Evolutionary conservation across 768 basidiomycete species (phyloP), one percentile per base, ranked within the genome.

Genomic region (Pleurotus sapidus): DNA sequence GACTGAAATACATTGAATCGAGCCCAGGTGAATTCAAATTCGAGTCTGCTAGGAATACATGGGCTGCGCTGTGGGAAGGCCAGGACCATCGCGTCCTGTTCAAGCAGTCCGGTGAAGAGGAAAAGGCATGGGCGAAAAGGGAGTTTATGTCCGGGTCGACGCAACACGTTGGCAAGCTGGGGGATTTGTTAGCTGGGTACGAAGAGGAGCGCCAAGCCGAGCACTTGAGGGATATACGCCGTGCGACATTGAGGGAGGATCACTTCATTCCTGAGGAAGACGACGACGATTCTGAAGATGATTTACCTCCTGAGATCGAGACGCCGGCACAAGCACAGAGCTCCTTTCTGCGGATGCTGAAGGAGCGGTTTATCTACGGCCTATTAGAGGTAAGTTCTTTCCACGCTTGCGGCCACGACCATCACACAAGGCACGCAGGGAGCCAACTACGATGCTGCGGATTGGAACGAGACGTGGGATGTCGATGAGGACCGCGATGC

Each of bases 191-290:
- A 7, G 84, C 81, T 3, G 83, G 77, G 5, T 92, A 89, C 64
- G 91, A 92, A 63, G 91, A 89, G 63, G 91, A 91, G 66, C 77
- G 92, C 58, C 86, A 84, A 67, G 84, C 81, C 0, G 86, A 91
- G 64, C 76, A 85, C 23, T 69, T 82, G 17, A 75, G 86, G 55
- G 64, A 61, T 15, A 59, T 81, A 17, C 76, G 84, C 58, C 74
- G 78, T 40, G 71, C 74, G 43, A 68, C 73, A 49, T 73, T 68
- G 43, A 61, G 61, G 7, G 66, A 61, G 24, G 68, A 71, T 39
- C 79, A 77, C 4, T 81, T 85, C 59, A 70, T 87, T 4, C 84
- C 87, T 11, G 88, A 89, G 64, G 89, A 91, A 67, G 88, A 89
- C 46, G 84, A 83, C 40, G 80, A 78, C 15, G 85, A 84, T 6